Base-by-base conservation (phyloP, 495 filamentous ascomycete species). In the Pseudomonodictys pantanalensis region DNA sequence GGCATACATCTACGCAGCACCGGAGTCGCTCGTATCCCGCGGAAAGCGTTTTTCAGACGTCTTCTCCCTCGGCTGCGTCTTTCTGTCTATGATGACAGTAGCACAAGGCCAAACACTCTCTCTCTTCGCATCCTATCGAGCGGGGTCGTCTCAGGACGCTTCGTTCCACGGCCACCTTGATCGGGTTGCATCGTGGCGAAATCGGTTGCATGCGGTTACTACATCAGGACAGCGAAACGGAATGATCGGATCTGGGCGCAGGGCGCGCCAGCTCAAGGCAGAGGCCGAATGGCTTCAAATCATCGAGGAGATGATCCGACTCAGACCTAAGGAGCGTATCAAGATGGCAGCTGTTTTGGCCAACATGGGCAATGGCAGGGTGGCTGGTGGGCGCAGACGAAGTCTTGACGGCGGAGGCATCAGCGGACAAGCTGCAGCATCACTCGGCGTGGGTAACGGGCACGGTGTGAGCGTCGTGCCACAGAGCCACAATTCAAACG, bases 161-260 rank as follows among this genome's bases (percentile, higher is more conserved):
- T 65, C 60, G 26, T 71, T 71, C 62, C 68, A 71, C 38, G 66
- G 59, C 5, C 61, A 71, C 42, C 51, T 66, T 0, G 65, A 66
- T 24, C 62, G 61, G 1, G 68, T 70, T n/a, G 46, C 32, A 6
- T 57, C 22, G 20, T 70, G 61, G 61, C 59, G 68, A 25, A 51
- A 30, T 39, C 60, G 64, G 3, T 57, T 69, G n/a, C 44, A 45
- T 26, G 54, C 58, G 8, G 42, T 42, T 9, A 44, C 48, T 2
- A 63, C 26, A n/a, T 46, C 52, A 10, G 52, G 50, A 22, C 58
- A 56, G 10, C 60, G 60, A 20, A 57, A 58, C 30, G 60, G 60
- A 2, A 29, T 47, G 25, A 47, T 46, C 17, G 52, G 53, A 25
- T 23, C 44, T 11, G 60, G 60, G 2, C 59, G 64, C 18, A 52